Conservation (phyloP, 179 eudicot genomes). For the Corrigiola litoralis region DNA sequence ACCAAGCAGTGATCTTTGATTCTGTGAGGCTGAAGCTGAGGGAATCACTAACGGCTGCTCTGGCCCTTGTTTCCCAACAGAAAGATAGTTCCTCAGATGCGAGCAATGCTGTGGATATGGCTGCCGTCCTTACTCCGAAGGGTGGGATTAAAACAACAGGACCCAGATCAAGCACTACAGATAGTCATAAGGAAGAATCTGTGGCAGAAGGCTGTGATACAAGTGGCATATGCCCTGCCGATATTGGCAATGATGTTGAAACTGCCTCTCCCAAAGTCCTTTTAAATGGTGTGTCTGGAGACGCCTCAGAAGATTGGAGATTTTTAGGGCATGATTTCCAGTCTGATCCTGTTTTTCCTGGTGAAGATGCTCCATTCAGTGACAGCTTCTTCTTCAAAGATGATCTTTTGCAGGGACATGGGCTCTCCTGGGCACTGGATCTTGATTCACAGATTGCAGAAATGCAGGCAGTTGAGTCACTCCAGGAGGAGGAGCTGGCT, state of each 20-base stretch:
- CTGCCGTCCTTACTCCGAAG: neutral
- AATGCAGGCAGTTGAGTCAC: slow-evolving; percentile 9
- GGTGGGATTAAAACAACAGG: neutral
- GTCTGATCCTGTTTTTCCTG: slow-evolving; percentile 5
- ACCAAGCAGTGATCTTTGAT: neutral
- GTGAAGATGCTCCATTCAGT: slow-evolving; percentile 7
- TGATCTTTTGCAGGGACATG: slow-evolving; percentile 15
- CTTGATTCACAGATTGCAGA: slow-evolving; percentile 13
- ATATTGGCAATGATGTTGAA: neutral
- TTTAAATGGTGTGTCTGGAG: slow-evolving; percentile 8
- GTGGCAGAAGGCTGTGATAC: neutral
- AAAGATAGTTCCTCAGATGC: neutral
- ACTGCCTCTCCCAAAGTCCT: neutral
- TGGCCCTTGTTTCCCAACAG: slow-evolving; percentile 12
- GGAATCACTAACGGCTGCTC: slow-evolving; percentile 10
- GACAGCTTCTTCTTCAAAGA: slow-evolving; percentile 7
- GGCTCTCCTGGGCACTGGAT: slow-evolving; percentile 11
- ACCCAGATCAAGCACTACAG: neutral
- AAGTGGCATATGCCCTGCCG: neutral
- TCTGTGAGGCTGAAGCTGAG: slow-evolving; percentile 8
- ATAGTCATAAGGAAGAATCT: neutral
- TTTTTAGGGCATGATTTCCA: slow-evolving; percentile 11
- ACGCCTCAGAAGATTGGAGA: slow-evolving; percentile 21
- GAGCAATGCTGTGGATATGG: neutral
- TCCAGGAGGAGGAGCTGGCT: slow-evolving; percentile 8